Evolutionary conservation across 345 rosid genomes (phyloP).

Genomic region (Bruguiera sexangula): DNA sequence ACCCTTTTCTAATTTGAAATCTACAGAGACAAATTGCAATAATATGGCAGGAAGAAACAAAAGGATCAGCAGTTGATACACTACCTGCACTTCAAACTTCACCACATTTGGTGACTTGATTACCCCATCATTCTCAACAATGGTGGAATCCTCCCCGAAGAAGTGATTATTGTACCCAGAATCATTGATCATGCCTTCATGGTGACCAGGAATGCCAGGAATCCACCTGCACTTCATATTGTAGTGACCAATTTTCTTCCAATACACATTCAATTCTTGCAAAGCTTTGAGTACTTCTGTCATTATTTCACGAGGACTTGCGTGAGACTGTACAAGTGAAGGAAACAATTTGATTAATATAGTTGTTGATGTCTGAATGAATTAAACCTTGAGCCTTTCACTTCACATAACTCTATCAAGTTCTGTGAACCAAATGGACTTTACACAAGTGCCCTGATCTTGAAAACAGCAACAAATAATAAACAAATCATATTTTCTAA

Average conservation of each 20-base stretch:
- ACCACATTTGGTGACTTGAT: slow-evolving; percentile 54
- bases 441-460: not conserved
- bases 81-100: slow-evolving; percentile 94
- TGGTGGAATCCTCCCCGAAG: slow-evolving; percentile 67
- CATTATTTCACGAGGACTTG: slow-evolving; percentile 92
- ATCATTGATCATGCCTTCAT: slow-evolving; percentile 63
- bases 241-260: slow-evolving; percentile 97
- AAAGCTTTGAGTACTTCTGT: slow-evolving; percentile 78
- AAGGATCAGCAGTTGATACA: slow-evolving; percentile 13
- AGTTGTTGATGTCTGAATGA: not conserved
- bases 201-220: slow-evolving; percentile 51
- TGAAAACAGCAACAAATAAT: not conserved
- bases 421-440: not conserved
- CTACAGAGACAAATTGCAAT: not conserved
- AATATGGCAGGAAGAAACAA: slow-evolving; percentile 1
- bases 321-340: slow-evolving; percentile 57
- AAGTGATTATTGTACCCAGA: slow-evolving; percentile 45
- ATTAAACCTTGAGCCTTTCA: not conserved
- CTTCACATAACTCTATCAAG: not conserved
- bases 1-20: not conserved
- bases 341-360: slow-evolving; percentile 7
- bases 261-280: slow-evolving; percentile 75
- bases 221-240: slow-evolving; percentile 96
- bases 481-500: not conserved
- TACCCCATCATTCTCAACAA: slow-evolving; percentile 51